Evolutionary conservation across 2,329 filamentous ascomycete genomes (phyloP).

Genomic region (Ambrosiella xylebori): DNA sequence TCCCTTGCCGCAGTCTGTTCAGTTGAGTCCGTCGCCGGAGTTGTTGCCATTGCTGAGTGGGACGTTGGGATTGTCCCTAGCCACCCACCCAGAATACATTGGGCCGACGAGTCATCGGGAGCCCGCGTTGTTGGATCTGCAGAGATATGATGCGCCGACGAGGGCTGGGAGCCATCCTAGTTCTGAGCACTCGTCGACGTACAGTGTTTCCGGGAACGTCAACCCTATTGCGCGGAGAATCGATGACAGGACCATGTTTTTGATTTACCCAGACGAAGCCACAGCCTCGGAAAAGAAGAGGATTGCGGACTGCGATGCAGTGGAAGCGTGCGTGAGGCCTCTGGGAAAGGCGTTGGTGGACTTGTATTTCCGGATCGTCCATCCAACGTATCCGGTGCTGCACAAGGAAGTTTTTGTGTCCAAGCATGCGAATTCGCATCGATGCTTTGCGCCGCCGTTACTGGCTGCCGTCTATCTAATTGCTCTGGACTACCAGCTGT

Average conservation of each 20-base stretch:
- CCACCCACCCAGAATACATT: constrained; percentile 42
- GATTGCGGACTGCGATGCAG: constrained; percentile 27
- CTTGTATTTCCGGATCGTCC: constrained; percentile 39
- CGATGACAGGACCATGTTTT: constrained; percentile 22
- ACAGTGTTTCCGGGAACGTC: constrained; percentile 10
- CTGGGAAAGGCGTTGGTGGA: constrained; percentile 40
- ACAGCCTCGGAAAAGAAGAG: constrained; percentile 24
- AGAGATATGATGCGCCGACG: constrained; percentile 29
- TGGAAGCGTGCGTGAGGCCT: constrained; percentile 30
- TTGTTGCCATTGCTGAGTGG: constrained; percentile 21
- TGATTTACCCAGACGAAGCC: constrained; percentile 22
- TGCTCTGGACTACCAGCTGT: constrained; percentile 33
- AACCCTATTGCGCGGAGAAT: constrained; percentile 20
- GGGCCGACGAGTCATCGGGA: constrained; percentile 43
- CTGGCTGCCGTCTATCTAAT: constrained; percentile 36
- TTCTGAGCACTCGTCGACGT: constrained; percentile 7
- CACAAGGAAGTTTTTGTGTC: constrained; percentile 36
- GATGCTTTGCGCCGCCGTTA: constrained; percentile 32
- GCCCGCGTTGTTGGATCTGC: constrained; percentile 37
- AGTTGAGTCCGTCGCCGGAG: constrained; percentile 7
- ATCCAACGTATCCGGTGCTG: constrained; percentile 34
- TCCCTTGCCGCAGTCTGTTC: background rate
- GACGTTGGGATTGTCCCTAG: constrained; percentile 37
- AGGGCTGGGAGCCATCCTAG: background rate
- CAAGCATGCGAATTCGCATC: constrained; percentile 32